These are phyloP conservation scores for Calonectria henricotiae DNA, from an alignment of 2,329 filamentous ascomycete genomes.

Conservation along the genomic window DNA sequence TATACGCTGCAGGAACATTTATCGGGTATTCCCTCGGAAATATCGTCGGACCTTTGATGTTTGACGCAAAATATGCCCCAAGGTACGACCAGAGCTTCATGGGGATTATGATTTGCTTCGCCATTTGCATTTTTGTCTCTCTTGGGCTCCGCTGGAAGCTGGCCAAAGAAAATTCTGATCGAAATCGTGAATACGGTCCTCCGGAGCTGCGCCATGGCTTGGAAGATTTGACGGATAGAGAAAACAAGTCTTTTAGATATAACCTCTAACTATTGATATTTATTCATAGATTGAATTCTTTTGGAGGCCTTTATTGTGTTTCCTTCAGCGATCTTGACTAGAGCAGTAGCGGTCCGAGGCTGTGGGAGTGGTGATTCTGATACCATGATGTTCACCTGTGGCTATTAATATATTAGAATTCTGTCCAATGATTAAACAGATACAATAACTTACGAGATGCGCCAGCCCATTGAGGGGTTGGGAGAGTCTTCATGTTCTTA, in stretches of 20 bases:
- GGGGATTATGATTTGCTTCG: slow-evolving; percentile 56
- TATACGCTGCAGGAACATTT: slow-evolving; percentile 54
- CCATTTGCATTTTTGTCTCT: slow-evolving; percentile 54
- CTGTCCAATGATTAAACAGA: no score
- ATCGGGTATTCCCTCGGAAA: slow-evolving; percentile 57
- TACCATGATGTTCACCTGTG: no score
- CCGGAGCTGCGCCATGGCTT: slow-evolving; percentile 57
- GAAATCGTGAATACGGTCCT: slow-evolving; percentile 54
- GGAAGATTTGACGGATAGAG: slow-evolving; percentile 59
- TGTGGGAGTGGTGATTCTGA: no score
- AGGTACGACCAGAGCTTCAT: slow-evolving; percentile 52
- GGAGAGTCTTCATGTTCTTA: no score
- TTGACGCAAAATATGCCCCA: slow-evolving; percentile 55
- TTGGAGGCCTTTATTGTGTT: neutral
- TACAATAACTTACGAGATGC: no score
- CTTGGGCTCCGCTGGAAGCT: slow-evolving; percentile 52
- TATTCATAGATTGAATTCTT: neutral
- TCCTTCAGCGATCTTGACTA: no score
- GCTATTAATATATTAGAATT: no score
- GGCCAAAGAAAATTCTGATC: slow-evolving; percentile 51
- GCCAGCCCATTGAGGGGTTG: no score
- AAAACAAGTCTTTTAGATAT: slow-evolving; percentile 46
- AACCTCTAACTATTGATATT: slow-evolving; percentile 17
- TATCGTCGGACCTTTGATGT: slow-evolving; percentile 56
- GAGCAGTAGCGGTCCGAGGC: no score